These are phyloP conservation scores for Dendrostoma leiphaemia DNA, from an alignment of 2,329 filamentous ascomycete genomes.

Conservation along the genomic window DNA sequence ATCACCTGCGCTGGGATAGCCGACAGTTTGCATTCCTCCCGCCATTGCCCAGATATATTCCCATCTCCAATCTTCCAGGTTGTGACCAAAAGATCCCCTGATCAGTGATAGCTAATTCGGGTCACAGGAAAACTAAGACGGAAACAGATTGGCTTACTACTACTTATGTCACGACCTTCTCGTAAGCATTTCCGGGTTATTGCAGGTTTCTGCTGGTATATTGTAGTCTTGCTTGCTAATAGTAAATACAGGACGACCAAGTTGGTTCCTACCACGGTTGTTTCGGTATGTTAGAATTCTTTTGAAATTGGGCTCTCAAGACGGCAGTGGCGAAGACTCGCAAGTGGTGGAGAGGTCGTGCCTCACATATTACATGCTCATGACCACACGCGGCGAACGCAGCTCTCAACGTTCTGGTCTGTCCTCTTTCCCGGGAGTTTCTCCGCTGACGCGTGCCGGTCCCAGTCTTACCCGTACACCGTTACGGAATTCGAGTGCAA, in stretches of 20 bases:
- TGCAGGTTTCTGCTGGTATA: background rate
- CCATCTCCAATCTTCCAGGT: background rate
- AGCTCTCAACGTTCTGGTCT: no score
- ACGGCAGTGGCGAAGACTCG: no score
- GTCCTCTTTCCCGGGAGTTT: background rate
- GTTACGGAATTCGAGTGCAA: conserved; percentile 15
- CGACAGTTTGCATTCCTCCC: no score
- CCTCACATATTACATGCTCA: no score
- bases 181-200: background rate
- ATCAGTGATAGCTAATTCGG: background rate
- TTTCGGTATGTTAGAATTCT: conserved; percentile 8
- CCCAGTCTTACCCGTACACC: conserved; percentile 20
- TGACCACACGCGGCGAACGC: no score
- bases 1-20: no score
- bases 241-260: conserved; percentile 11
- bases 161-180: background rate
- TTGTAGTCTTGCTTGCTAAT: background rate
- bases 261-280: conserved; percentile 9
- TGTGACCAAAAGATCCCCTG: background rate
- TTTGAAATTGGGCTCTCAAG: no score
- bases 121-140: background rate
- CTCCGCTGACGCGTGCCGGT: no score
- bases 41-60: no score
- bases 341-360: no score
- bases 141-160: conserved; percentile 4